These are phyloP conservation scores for Erythrobasidium hasegawianum DNA, from an alignment of 1,284 basidiomycete genomes.

Conservation along the genomic window DNA sequence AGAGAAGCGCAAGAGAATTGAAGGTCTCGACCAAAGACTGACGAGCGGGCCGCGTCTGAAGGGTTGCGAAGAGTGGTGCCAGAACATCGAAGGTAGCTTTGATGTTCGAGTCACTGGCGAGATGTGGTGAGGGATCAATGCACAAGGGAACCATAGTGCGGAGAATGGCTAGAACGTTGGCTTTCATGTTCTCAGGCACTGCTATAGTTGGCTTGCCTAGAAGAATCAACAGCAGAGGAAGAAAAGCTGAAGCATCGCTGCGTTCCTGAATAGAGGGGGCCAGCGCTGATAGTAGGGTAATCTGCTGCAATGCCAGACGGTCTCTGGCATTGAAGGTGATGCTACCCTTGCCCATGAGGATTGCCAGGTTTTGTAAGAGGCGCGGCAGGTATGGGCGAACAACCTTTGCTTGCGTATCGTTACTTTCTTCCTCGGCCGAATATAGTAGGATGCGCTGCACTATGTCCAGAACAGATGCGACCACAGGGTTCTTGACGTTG, in stretches of 20 bases:
- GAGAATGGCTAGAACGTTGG: constrained; percentile 75
- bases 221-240: constrained; percentile 73
- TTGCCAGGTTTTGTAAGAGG: constrained; percentile 70
- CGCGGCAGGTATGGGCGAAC: constrained; percentile 72
- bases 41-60: constrained; percentile 67
- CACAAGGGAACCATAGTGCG: constrained; percentile 67
- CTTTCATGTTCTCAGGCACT: constrained; percentile 82
- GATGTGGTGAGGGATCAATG: constrained; percentile 53
- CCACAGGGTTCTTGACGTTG: constrained; percentile 81
- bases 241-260: constrained; percentile 68
- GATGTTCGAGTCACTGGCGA: neutral
- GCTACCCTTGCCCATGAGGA: constrained; percentile 61
- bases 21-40: constrained; percentile 65
- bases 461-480: constrained; percentile 71
- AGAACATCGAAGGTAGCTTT: constrained; percentile 60
- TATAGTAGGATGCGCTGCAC: constrained; percentile 68
- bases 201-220: constrained; percentile 71
- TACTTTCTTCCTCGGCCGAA: constrained; percentile 55
- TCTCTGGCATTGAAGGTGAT: constrained; percentile 58
- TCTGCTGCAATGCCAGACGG: constrained; percentile 75
- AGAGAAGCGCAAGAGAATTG: constrained; percentile 58
- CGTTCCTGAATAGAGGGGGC: constrained; percentile 70
- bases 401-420: constrained; percentile 57
- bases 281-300: constrained; percentile 73
- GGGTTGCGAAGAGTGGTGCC: constrained; percentile 68